Evolutionary conservation across 192 early-diverging fungal species (phyloP), one percentile per base, ranked within the genome.

Genomic region (Neocallimastix lanati): DNA sequence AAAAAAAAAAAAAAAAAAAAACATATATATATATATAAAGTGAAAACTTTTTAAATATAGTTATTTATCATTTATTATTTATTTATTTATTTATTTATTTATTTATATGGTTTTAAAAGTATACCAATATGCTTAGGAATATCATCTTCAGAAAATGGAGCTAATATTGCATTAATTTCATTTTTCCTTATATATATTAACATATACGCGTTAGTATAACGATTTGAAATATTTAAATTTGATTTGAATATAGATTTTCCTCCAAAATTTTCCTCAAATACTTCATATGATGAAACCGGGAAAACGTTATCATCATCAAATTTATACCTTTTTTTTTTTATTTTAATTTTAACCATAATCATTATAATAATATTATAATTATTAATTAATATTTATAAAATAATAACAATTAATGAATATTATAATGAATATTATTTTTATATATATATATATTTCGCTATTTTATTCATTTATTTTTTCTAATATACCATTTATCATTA

Each of bases 151-250:
- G 86, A 86, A 7, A 93, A 82, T 28, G 90, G 87, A 21, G 86
- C 85, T 78, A 98, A 84, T 28, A 98, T 88, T 25, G 89, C 81
- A 29, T 92, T 92, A 78, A 91, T 84, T 82, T 92, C 87, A 21
- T 84, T 82, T 83, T 95, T 90, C 77, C 96, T 92, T 76, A 99
- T 91, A 80, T 99, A 99, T 33, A 99, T 95, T 84, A 99, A 87
- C 96, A 99, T 98, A 87, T 99, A 99, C 12, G 98, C 98, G 80
- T 98, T 99, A 13, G 94, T 95, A 82, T 93, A 97, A 29, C 95
- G 91, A 21, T 50, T 50, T 16, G 40, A 13, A 21, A 50, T 50
- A 50, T 21, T 50, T 50, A 21, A 50, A 21, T 82, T 95, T 96
- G 79, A 85, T 76, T 30, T 83, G 40, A 82, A 78, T 18, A 78